phyloP scores from a whole-genome alignment of 73 alveolate genomes.

The Symbiodinium pilosum region DNA sequence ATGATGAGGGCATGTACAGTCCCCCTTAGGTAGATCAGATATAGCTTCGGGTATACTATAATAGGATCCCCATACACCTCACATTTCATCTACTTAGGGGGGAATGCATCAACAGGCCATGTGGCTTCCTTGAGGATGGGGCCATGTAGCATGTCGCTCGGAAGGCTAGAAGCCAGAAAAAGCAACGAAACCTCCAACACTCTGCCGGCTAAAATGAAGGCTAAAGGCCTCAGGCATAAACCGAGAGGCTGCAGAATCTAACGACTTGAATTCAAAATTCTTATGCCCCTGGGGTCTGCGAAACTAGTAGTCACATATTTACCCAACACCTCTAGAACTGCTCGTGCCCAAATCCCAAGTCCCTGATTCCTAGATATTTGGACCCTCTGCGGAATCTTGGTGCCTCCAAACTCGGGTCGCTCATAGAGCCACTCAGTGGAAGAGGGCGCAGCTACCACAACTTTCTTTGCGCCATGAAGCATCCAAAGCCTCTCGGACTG shows the following conservation, averaged over 20 bases:
- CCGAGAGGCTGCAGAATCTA: neutral
- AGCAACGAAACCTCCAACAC: no score
- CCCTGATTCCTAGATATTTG: no score
- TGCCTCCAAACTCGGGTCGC: constrained; percentile 86
- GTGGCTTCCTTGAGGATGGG: no score
- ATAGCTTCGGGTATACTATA: no score
- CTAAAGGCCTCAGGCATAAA: neutral
- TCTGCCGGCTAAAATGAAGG: no score
- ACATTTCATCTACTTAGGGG: no score
- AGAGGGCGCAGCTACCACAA: constrained; percentile 32
- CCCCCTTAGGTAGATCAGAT: no score
- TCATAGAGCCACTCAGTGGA: constrained; percentile 64
- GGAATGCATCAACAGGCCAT: no score
- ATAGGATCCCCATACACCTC: no score
- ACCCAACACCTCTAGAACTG: neutral
- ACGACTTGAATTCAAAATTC: neutral
- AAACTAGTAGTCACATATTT: neutral
- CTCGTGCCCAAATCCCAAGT: neutral
- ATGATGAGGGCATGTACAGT: no score
- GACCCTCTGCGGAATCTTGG: neutral
- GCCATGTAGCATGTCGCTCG: no score
- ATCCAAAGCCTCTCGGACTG: constrained; percentile 40
- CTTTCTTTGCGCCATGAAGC: constrained; percentile 70
- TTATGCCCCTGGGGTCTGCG: neutral
- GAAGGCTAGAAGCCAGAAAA: no score